Base-by-base conservation (phyloP, 805 yeast genomes). In the Zygoascus biomembranicola region DNA sequence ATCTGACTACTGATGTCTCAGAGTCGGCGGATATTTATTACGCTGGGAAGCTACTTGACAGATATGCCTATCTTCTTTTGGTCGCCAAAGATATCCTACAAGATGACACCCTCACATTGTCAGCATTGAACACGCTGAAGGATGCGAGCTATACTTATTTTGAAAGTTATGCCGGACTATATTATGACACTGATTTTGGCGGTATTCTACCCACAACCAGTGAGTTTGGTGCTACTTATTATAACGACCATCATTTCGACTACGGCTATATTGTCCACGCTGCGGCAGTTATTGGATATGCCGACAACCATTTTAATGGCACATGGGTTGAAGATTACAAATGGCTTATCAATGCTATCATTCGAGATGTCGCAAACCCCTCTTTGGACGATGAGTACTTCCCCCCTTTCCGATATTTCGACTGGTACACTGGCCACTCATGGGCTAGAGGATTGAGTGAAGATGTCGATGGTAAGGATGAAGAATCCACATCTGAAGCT, bases 201-300 rank as follows among this genome's bases (percentile, higher is more conserved):
- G 73, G 73, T n/a, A 59, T 69, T 4, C 8, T 37, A 4, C 28
- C 28, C 6, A 6, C 6, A 4, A 4, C 6, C 28, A 23, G 28
- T 6, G 96, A 90, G 69, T 88, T 73, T 66, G 96, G 94, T 41
- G 76, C 82, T 62, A 79, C 85, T 20, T 84, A 78, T 66, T 87
- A 86, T 69, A 86, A 87, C 60, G 95, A 87, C 62, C 95, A 87
- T 62, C 92, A 87, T 66, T 87, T 86, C 78, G 94, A 87, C 66
- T 87, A 85, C 63, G 92, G 94, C n/a, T 87, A 86, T 66, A 82
- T 80, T 61, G 75, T 87, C 43, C 92, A 87, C 66, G 86, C 94
- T 1, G 92, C 94, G 8, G 89, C 95, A 2, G 73, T 85, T 19
- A 77, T 86, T 50, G 90, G 85, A 11, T 67, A 79, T 55, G 78